These are phyloP conservation scores for Globisporangium cystogenes DNA, from an alignment of 352 stramenopile species.

Conservation along the genomic window DNA sequence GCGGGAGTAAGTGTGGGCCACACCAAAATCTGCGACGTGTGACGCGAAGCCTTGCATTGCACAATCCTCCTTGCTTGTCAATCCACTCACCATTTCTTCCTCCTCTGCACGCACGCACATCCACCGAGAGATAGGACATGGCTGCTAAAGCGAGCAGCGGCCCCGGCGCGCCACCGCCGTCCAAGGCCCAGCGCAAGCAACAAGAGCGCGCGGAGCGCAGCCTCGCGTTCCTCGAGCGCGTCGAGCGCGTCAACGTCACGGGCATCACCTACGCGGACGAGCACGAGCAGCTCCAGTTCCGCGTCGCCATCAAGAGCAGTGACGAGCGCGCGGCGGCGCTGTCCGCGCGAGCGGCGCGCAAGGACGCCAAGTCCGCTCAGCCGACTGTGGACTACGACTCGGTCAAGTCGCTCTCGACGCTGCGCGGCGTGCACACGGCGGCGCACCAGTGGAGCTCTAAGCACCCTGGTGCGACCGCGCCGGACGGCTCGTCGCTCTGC, in stretches of 20 bases:
- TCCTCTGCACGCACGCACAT: no score
- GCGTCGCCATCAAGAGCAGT: conserved; percentile 10
- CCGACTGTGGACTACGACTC: conserved; percentile 7
- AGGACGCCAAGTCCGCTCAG: conserved; percentile 6
- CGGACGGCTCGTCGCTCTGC: conserved; percentile 5
- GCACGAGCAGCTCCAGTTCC: conserved; percentile 9
- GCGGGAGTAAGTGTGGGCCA: background rate
- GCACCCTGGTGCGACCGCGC: background rate
- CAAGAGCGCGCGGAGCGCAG: conserved; percentile 4
- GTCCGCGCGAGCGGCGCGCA: conserved; percentile 4
- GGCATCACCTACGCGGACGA: conserved; percentile 8
- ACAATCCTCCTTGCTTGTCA: background rate
- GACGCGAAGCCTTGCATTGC: background rate
- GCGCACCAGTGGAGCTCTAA: conserved; percentile 11
- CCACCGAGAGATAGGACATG: background rate
- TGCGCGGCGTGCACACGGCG: conserved; percentile 7
- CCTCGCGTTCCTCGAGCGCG: conserved; percentile 11
- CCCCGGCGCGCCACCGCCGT: background rate
- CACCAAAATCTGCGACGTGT: background rate
- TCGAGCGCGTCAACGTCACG: conserved; percentile 7
- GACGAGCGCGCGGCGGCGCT: background rate
- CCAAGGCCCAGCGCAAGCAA: conserved; percentile 11
- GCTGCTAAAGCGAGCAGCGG: background rate
- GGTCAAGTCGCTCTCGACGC: conserved; percentile 10
- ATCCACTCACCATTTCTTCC: background rate